Conservation (phyloP, 805 yeast species). For the Spathaspora gorwiae region DNA sequence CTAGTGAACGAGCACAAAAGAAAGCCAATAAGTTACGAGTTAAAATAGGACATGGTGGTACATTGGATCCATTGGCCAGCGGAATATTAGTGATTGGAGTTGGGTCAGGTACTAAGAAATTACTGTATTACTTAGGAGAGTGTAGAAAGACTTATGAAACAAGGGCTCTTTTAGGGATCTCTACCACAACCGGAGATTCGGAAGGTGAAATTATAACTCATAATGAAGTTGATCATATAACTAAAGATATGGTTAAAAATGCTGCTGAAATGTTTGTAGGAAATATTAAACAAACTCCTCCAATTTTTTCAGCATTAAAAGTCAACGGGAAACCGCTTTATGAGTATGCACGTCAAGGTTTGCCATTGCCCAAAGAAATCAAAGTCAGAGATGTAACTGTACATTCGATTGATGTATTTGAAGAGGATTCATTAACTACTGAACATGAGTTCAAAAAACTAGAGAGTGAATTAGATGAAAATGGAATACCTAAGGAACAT, state of each 20-base stretch:
- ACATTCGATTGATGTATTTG: constrained; percentile 46
- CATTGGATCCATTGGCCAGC: constrained; percentile 92
- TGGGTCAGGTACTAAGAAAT: constrained; percentile 84
- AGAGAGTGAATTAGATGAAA: constrained; percentile 43
- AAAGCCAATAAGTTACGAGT: constrained; percentile 54
- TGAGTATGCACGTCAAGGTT: constrained; percentile 87
- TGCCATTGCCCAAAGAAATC: constrained; percentile 80
- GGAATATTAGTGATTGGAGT: constrained; percentile 91
- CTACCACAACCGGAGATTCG: constrained; percentile 91
- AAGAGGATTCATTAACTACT: constrained; percentile 47
- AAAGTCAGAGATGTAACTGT: constrained; percentile 70
- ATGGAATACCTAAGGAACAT: constrained; percentile 44
- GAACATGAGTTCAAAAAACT: constrained; percentile 52
- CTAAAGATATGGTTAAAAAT: constrained; percentile 44
- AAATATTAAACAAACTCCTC: constrained; percentile 82
- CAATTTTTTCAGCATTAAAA: constrained; percentile 88
- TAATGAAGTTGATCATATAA: constrained; percentile 54
- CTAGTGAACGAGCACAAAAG: constrained; percentile 46
- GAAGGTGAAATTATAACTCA: constrained; percentile 76
- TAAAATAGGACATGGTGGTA: constrained; percentile 98
- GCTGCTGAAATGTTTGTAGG: constrained; percentile 72
- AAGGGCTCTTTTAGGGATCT: constrained; percentile 78
- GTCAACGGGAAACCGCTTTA: constrained; percentile 92
- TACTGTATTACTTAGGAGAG: constrained; percentile 66
- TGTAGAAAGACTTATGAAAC: constrained; percentile 80